phyloP scores from a whole-genome alignment of 2,329 filamentous ascomycete species.

The Zelopaecilomyces penicillatus region DNA sequence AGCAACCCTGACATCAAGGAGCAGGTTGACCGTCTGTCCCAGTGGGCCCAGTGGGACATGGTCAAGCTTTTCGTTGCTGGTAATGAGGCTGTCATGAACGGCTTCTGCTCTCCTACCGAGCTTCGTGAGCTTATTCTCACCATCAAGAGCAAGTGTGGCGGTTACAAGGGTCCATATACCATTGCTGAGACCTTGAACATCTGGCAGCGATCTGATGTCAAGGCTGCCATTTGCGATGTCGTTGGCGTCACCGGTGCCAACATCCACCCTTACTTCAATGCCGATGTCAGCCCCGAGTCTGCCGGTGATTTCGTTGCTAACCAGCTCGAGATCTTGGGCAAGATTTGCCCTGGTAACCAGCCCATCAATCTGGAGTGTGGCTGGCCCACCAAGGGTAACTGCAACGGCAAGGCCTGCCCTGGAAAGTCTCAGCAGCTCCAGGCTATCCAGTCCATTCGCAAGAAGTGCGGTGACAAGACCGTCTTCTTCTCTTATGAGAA shows the following conservation, averaged over 20 bases:
- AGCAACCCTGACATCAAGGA: slow-evolving; percentile 51
- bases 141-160: slow-evolving; percentile 59
- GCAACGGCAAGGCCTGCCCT: slow-evolving; percentile 67
- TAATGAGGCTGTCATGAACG: slow-evolving; percentile 83
- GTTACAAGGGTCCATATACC: slow-evolving; percentile 68
- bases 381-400: slow-evolving; percentile 65
- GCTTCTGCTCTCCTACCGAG: slow-evolving; percentile 52
- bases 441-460: slow-evolving; percentile 65
- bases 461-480: slow-evolving; percentile 55
- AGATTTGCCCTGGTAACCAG: slow-evolving; percentile 61
- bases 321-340: slow-evolving; percentile 64
- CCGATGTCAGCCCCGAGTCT: slow-evolving; percentile 47
- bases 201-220: slow-evolving; percentile 57
- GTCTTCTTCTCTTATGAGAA: slow-evolving; percentile 77
- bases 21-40: slow-evolving; percentile 66
- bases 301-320: slow-evolving; percentile 69
- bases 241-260: slow-evolving; percentile 79
- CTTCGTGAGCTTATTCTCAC: slow-evolving; percentile 64
- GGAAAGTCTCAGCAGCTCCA: slow-evolving; percentile 56
- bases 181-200: slow-evolving; percentile 79
- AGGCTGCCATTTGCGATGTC: slow-evolving; percentile 55
- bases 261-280: slow-evolving; percentile 93
- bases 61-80: slow-evolving; percentile 77
- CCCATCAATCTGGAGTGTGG: slow-evolving; percentile 84
- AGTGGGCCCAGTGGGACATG: slow-evolving; percentile 65